Base-by-base conservation (phyloP, 371 early-diverging fungal genomes). In the Ordospora pajunii region DNA sequence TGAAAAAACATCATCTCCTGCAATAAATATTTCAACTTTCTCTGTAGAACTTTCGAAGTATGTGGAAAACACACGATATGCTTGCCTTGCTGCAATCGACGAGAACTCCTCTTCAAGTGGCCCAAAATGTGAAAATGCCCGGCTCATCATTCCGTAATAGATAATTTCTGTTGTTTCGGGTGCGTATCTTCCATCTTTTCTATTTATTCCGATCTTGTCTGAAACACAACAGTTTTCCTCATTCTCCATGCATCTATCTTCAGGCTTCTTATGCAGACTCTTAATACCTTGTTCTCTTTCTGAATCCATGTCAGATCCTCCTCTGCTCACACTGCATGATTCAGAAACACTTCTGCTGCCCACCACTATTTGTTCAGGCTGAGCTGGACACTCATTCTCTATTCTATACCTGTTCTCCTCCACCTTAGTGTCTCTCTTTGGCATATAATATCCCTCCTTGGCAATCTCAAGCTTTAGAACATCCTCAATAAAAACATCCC, bases 41-140 rank as follows among this genome's bases (percentile, higher is more conserved):
- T n/a, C 17, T 32, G 5, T 58, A 37, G 58, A 58, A 58, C 14
- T 58, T n/a, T 10, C 37, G 19, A 58, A 58, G 58, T 58, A 58
- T 58, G 58, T 58, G 17, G 58, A 58, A 14, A 58, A 58, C 40
- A 58, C 40, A 8, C 58, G 32, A 40, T 58, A 58, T 58, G 58
- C 37, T 12, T 58, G 58, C 1, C 58, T 27, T 32, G 58, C 58
- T n/a, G 58, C 58, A 58, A 58, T 58, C 0, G 58, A 58, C 14
- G 37, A 58, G 58, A 58, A 58, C 37, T 58, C 58, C n/a, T 58
- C 58, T 19, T 58, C 58, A 37, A 58, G 58, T 37, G 58, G 58
- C 37, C 58, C 58, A 58, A 58, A 58, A 12, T 58, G 19, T 12
- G 37, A n/a, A 25, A 58, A 58, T 37, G 58, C 58, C 6, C 58